Conservation (phyloP, 371 early-diverging fungal species). For the Rhizopus stolonifer region DNA sequence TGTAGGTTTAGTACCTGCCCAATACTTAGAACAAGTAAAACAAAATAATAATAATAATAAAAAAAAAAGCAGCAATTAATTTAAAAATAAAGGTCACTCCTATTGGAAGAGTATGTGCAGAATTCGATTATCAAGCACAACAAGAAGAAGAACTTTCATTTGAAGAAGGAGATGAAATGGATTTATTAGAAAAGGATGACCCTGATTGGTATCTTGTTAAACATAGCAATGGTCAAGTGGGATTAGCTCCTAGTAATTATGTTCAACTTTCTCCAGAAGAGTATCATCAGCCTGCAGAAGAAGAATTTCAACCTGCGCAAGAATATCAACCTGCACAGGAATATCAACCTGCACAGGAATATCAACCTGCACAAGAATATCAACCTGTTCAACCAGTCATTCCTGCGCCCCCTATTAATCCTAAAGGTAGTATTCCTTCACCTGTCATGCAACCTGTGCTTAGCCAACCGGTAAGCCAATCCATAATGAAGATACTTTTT, state of each 20-base stretch:
- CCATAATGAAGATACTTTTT: too few relatives aligned
- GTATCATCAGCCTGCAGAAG: background rate
- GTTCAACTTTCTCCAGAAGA: constrained; percentile 47
- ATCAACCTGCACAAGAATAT: constrained; percentile 11
- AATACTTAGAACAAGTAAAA: constrained; percentile 70
- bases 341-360: constrained; percentile 7
- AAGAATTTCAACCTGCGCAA: too few relatives aligned
- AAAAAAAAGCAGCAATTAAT: too few relatives aligned
- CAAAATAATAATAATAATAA: background rate
- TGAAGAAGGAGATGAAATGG: constrained; percentile 70
- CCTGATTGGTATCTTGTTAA: constrained; percentile 80
- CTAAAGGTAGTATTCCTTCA: background rate
- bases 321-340: constrained; percentile 14
- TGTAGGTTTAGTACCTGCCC: constrained; percentile 75
- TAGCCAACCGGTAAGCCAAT: constrained; percentile 26
- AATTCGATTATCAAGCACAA: constrained; percentile 78
- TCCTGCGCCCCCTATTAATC: background rate
- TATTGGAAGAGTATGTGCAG: constrained; percentile 62
- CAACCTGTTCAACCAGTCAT: background rate
- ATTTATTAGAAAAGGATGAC: constrained; percentile 73
- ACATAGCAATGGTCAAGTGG: constrained; percentile 54
- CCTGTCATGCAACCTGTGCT: constrained; percentile 23
- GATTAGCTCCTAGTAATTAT: constrained; percentile 79
- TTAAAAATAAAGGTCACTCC: constrained; percentile 34
- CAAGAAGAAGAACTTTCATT: constrained; percentile 80